Conservation (phyloP, 371 early-diverging fungal genomes). For the Mortierella polycephala region DNA sequence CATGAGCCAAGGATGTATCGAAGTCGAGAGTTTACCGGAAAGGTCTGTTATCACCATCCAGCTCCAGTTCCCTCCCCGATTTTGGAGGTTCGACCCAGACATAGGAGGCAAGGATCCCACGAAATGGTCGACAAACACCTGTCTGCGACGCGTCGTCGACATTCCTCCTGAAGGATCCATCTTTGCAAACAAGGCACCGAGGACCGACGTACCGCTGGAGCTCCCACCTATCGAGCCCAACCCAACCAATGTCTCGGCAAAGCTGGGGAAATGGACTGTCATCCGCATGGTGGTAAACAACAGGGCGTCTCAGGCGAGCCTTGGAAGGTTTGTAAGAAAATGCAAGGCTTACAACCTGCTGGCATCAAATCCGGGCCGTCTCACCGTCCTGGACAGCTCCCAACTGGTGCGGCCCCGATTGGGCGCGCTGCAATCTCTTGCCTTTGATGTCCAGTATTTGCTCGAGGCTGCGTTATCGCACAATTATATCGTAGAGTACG, state of each 20-base stretch:
- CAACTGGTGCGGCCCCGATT: not conserved
- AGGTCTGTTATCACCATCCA: slow-evolving; percentile 16
- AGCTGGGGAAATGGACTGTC: slow-evolving; percentile 42
- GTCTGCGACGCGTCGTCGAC: slow-evolving; percentile 40
- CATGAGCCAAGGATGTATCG: slow-evolving; percentile 38
- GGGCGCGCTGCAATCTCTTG: slow-evolving; percentile 11
- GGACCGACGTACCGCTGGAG: not conserved
- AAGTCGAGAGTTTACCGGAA: slow-evolving; percentile 4
- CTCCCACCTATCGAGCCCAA: slow-evolving; percentile 25
- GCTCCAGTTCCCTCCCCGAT: slow-evolving; percentile 35
- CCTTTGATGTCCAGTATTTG: slow-evolving; percentile 60
- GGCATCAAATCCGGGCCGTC: not conserved
- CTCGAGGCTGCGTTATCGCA: slow-evolving; percentile 59
- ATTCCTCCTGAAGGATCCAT: slow-evolving; percentile 13
- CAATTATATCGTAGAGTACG: slow-evolving; percentile 57
- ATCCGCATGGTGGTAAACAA: slow-evolving; percentile 12
- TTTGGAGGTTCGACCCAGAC: slow-evolving; percentile 34
- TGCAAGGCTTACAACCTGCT: slow-evolving; percentile 24
- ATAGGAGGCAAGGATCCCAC: slow-evolving; percentile 4
- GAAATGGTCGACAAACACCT: slow-evolving; percentile 15
- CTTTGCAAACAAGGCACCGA: not conserved
- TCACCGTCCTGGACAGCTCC: slow-evolving; percentile 1
- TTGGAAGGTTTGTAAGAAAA: not conserved
- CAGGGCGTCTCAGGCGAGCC: not conserved
- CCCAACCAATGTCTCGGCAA: slow-evolving; percentile 24